phyloP scores from a whole-genome alignment of 2,329 filamentous ascomycete species.

The Alternaria infectoria region DNA sequence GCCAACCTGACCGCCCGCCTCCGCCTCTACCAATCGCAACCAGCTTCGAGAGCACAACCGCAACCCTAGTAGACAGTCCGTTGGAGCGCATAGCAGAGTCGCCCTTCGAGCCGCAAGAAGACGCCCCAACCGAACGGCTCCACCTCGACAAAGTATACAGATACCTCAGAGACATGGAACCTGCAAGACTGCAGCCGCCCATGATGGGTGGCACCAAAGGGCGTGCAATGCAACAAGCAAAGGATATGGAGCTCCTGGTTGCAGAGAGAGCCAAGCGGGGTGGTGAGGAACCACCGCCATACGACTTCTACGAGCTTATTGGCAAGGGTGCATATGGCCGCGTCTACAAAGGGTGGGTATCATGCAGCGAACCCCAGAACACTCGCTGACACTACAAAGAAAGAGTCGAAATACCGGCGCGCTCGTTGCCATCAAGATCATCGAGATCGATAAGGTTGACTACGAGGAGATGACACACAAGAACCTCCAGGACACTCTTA shows the following conservation, averaged over 20 bases:
- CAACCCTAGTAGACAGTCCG: slow-evolving; percentile 19
- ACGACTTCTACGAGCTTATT: slow-evolving; percentile 74
- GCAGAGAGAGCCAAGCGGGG: slow-evolving; percentile 66
- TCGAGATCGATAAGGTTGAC: slow-evolving; percentile 81
- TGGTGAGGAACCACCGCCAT: slow-evolving; percentile 67
- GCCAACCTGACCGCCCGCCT: slow-evolving; percentile 14
- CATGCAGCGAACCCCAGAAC: not conserved
- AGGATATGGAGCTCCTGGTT: slow-evolving; percentile 71
- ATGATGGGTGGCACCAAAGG: slow-evolving; percentile 55
- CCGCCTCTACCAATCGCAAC: slow-evolving; percentile 15
- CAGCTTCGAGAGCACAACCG: slow-evolving; percentile 22
- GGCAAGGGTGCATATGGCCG: slow-evolving; percentile 77
- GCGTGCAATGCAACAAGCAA: slow-evolving; percentile 72
- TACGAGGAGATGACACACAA: slow-evolving; percentile 50
- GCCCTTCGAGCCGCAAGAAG: slow-evolving; percentile 15
- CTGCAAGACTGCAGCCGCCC: slow-evolving; percentile 37
- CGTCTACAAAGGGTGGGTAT: slow-evolving; percentile 68
- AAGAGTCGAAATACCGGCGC: slow-evolving; percentile 51
- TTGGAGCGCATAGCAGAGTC: slow-evolving; percentile 37
- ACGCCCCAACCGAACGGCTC: not conserved
- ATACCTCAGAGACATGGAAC: slow-evolving; percentile 35
- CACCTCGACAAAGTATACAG: slow-evolving; percentile 6
- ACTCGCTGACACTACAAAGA: slow-evolving; percentile 34
- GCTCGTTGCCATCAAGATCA: slow-evolving; percentile 79
- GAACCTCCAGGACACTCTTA: slow-evolving; percentile 60